Evolutionary conservation across 768 basidiomycete genomes (phyloP), one percentile per base, ranked within the genome.

Genomic region (Gloeophyllum trabeum): DNA sequence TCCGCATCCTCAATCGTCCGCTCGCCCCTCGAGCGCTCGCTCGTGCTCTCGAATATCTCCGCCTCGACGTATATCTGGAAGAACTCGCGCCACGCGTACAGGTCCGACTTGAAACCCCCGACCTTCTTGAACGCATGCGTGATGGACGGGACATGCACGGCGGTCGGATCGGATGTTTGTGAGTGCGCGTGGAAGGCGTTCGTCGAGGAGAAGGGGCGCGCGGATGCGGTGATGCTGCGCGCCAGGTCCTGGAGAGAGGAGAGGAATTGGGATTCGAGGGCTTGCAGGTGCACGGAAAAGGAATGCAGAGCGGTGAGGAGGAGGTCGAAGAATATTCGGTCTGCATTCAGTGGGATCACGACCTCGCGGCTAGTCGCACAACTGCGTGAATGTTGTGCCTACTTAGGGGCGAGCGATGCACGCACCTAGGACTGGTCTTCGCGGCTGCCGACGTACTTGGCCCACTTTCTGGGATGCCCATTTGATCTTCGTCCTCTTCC

Each of bases 31-130:
- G 68, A 64, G 1, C 67, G 53, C 56, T 92, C 91, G 12, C 65
- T 58, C 7, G 75, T 58, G 25, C 73, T 75, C 56, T 93, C 90
- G 51, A 94, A 96, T 1, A 96, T 75, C 51, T 92, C 83, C 0
- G 76, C 67, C 50, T 94, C 90, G 38, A 83, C 68, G 58, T 94
- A 96, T 2, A 93, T 61, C 44, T 80, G 79, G 54, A 97, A 94
- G 22, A 96, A 81, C 60, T 89, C 79, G 19, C 93, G 67, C 93
- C 93, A 96, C 4, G 76, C 70, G 55, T 87, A 90, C 5, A 97
- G 60, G 50, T 97, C 92, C 7, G 62, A 59, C 47, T 66, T 67
- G 2, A 51, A 6, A 10, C 20, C 13, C 10, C n/a, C 16, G 36
- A 37, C 13, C 51, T 18, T 51, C 40, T 43, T 46, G 44, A 24